These are phyloP conservation scores for Metschnikowia sp. DNA, from an alignment of 805 yeast genomes.

Conservation along the genomic window DNA sequence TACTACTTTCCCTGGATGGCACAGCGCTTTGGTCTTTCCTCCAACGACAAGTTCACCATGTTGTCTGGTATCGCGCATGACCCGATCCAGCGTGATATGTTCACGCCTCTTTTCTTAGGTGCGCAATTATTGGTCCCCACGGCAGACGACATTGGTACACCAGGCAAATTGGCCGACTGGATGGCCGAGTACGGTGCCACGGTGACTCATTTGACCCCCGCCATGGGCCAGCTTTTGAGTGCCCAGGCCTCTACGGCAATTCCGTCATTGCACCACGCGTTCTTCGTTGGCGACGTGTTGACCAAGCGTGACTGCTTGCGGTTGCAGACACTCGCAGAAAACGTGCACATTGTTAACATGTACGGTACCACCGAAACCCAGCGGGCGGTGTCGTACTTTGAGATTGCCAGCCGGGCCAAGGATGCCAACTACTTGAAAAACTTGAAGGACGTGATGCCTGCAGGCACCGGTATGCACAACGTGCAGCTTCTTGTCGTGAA, in stretches of 20 bases:
- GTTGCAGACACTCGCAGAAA: constrained; percentile 86
- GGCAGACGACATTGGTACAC: constrained; percentile 96
- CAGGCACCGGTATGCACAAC: constrained; percentile 95
- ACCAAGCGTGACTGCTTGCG: constrained; percentile 96
- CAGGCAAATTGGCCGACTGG: constrained; percentile 97
- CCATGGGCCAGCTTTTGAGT: constrained; percentile 96
- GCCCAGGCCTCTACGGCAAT: constrained; percentile 92
- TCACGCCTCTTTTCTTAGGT: constrained; percentile 94
- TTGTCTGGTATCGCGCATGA: constrained; percentile 98
- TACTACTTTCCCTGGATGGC: constrained; percentile 99
- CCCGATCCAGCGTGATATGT: constrained; percentile 98
- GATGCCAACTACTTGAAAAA: constrained; percentile 74
- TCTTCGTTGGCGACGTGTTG: constrained; percentile 95
- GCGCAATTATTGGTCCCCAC: constrained; percentile 93
- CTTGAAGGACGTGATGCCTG: constrained; percentile 95
- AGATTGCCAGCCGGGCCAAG: constrained; percentile 67
- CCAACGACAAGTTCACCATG: constrained; percentile 91
- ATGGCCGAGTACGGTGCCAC: constrained; percentile 88
- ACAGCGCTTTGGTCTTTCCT: constrained; percentile 69
- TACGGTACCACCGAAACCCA: constrained; percentile 99
- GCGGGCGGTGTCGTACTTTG: constrained; percentile 93
- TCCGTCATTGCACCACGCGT: constrained; percentile 88
- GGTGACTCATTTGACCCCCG: constrained; percentile 97
- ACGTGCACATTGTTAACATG: constrained; percentile 91
- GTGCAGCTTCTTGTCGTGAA: constrained; percentile 94